These are phyloP conservation scores for Colletotrichum theobromicola DNA, from an alignment of 2,329 filamentous ascomycete genomes.

Conservation along the genomic window DNA sequence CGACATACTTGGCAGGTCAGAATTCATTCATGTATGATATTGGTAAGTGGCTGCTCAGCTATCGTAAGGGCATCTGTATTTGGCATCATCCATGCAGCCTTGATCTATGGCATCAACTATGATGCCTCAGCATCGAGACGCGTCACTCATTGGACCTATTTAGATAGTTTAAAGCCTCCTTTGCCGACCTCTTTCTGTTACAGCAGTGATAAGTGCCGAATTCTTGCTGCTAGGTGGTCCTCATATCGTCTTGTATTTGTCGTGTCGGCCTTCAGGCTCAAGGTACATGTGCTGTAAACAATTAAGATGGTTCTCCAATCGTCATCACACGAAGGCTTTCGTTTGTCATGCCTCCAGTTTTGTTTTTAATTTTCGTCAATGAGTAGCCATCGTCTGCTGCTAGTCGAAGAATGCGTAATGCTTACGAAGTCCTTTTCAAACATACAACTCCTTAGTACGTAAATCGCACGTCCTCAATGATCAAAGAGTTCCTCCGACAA, in stretches of 20 bases:
- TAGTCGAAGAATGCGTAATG: no score
- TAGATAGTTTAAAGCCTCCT: background rate
- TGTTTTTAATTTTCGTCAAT: no score
- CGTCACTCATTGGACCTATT: background rate
- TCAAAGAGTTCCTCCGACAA: no score
- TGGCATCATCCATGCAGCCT: background rate
- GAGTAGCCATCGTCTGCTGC: no score
- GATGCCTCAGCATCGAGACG: background rate
- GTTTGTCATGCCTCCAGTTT: background rate
- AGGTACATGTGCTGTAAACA: background rate
- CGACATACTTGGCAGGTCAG: background rate
- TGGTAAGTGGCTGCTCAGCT: background rate
- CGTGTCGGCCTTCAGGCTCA: background rate
- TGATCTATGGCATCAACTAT: background rate
- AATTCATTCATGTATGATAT: background rate
- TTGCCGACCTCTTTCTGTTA: background rate
- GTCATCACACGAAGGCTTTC: background rate
- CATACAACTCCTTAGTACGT: no score
- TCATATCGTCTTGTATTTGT: background rate
- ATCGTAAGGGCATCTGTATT: background rate
- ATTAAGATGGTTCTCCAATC: background rate
- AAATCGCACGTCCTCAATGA: no score
- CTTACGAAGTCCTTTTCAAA: no score
- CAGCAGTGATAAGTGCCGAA: background rate
- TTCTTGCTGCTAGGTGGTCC: background rate